Evolutionary conservation across 2,329 filamentous ascomycete species (phyloP).

Genomic region (Ustulina deusta): DNA sequence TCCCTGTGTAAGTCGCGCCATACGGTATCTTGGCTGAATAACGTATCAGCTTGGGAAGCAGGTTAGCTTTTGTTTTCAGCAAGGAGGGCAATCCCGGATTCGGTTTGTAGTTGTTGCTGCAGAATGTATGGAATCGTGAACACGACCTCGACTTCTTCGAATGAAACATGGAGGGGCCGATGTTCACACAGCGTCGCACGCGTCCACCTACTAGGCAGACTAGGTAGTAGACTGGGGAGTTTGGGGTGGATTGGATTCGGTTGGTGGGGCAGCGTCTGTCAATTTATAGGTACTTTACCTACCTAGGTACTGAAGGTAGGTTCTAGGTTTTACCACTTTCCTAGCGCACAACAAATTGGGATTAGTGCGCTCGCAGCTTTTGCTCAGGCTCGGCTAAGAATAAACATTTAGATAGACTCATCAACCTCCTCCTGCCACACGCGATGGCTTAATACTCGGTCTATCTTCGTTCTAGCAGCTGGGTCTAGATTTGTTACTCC

Average conservation of each 20-base stretch:
- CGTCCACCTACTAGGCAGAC: neutral
- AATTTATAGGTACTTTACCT: neutral
- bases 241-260: neutral
- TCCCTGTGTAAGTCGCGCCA: conserved; percentile 51
- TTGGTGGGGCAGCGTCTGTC: conserved; percentile 1
- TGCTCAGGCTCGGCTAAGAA: too few relatives aligned
- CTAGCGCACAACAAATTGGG: too few relatives aligned
- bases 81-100: neutral
- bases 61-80: neutral
- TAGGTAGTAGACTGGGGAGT: too few relatives aligned
- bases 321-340: too few relatives aligned
- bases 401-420: conserved; percentile 20
- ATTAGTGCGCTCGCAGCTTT: too few relatives aligned
- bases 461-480: too few relatives aligned
- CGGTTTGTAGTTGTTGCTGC: neutral
- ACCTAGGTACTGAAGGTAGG: too few relatives aligned
- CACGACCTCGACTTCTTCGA: neutral
- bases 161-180: neutral
- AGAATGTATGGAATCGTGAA: too few relatives aligned
- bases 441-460: too few relatives aligned
- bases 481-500: too few relatives aligned
- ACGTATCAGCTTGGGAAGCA: neutral
- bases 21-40: conserved; percentile 25
- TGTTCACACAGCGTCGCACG: conserved; percentile 2
- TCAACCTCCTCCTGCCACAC: conserved; percentile 18